A percentile compares a stretch with the other conserved stretches of the same genome.
Evolutionary conservation across 2,329 filamentous ascomycete genomes (phyloP).

Genomic region (Coniella vitis): DNA sequence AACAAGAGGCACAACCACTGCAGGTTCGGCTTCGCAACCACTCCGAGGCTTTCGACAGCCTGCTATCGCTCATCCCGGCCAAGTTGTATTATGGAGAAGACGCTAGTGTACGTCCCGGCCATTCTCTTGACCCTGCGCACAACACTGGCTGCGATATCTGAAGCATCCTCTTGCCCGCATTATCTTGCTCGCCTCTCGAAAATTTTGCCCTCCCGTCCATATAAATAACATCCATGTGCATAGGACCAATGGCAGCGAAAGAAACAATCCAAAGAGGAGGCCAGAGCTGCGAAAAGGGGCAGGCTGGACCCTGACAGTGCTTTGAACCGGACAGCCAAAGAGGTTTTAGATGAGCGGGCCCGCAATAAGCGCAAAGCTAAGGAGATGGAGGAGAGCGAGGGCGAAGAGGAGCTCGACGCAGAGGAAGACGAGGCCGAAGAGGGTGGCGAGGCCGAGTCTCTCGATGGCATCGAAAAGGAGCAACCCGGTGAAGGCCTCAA

Average conservation of each 20-base stretch:
- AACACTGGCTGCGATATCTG: neutral
- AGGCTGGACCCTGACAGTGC: conserved; percentile 89
- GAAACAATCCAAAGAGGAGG: conserved; percentile 91
- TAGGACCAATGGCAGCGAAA: conserved; percentile 95
- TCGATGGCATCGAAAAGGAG: conserved; percentile 51
- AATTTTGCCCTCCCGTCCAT: conserved; percentile 1
- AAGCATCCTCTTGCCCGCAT: conserved; percentile 18
- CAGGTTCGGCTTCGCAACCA: conserved; percentile 52
- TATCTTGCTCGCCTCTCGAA: too few species aligned
- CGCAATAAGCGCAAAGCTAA: conserved; percentile 75
- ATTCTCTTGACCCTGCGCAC: neutral
- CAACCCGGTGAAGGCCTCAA: conserved; percentile 59
- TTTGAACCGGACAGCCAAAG: conserved; percentile 74
- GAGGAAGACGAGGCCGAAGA: conserved; percentile 36
- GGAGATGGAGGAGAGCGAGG: conserved; percentile 48
- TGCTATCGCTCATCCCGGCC: conserved; percentile 81
- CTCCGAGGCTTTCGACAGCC: conserved; percentile 74
- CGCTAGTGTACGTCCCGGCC: conserved; percentile 58
- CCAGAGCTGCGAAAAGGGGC: conserved; percentile 71
- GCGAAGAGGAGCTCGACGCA: conserved; percentile 35
- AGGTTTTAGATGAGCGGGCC: conserved; percentile 78
- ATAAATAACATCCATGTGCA: too few species aligned
- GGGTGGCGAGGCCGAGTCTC: conserved; percentile 35
- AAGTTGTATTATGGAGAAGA: conserved; percentile 80
- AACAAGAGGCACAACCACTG: neutral